These are phyloP conservation scores for Aspergillus quadrilineatus DNA, from an alignment of 2,329 filamentous ascomycete genomes.

Conservation along the genomic window DNA sequence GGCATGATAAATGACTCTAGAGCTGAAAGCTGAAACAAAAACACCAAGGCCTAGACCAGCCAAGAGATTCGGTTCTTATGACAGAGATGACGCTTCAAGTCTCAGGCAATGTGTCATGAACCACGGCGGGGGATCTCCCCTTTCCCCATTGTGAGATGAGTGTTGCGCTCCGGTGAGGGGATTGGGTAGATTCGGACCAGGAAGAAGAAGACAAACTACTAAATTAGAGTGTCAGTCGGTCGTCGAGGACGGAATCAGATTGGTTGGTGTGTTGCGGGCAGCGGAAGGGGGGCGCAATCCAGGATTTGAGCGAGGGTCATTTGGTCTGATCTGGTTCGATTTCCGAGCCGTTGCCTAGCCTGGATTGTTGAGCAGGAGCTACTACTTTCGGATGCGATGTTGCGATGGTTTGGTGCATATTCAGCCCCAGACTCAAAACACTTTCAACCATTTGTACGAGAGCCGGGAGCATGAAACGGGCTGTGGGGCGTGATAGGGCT, in stretches of 20 bases:
- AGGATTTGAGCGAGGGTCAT: neutral
- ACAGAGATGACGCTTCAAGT: conserved; percentile 17
- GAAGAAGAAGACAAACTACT: neutral
- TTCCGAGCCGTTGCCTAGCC: conserved; percentile 8
- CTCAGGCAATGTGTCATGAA: conserved; percentile 14
- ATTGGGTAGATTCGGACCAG: neutral
- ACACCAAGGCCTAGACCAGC: conserved; percentile 2
- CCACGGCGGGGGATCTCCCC: neutral
- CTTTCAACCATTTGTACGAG: neutral
- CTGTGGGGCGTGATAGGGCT: neutral
- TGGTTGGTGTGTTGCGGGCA: neutral
- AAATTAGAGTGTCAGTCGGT: conserved; percentile 1
- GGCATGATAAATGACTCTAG: neutral
- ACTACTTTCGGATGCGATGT: neutral
- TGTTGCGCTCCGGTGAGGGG: neutral
- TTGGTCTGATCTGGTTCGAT: neutral
- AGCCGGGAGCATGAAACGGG: neutral
- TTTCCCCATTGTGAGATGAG: neutral
- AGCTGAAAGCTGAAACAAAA: neutral
- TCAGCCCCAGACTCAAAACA: conserved; percentile 13
- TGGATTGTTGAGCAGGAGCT: neutral
- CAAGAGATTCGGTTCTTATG: conserved; percentile 16
- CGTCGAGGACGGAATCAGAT: neutral
- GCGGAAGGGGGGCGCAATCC: neutral
- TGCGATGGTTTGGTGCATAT: conserved; percentile 7